Conservation (phyloP, 176 grass and related monocot genomes). For the Lolium multiflorum region DNA sequence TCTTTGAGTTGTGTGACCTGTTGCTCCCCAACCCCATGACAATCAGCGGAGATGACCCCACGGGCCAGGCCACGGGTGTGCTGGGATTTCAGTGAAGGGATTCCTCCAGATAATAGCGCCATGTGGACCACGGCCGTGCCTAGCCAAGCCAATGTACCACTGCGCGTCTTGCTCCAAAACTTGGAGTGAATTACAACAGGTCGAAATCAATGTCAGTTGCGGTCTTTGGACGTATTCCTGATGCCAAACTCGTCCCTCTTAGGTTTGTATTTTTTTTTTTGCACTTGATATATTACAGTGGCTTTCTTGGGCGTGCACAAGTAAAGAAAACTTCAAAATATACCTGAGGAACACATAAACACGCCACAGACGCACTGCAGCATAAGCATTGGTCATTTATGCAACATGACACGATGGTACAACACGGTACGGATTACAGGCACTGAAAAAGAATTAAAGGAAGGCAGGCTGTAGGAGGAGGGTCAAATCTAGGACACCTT, state of each 20-base stretch:
- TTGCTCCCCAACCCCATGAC: constrained; percentile 21
- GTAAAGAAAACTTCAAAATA: not conserved
- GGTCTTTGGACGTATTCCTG: not conserved
- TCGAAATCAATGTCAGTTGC: not conserved
- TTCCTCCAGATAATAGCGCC: constrained; percentile 4
- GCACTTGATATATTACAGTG: not conserved
- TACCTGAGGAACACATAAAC: not conserved
- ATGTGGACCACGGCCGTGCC: constrained; percentile 16
- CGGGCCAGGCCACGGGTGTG: constrained; percentile 1
- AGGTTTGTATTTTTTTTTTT: not conserved
- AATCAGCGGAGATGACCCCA: constrained; percentile 10
- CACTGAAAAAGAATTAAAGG: not conserved
- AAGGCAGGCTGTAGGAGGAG: constrained; percentile 13
- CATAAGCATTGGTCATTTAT: constrained; percentile 13
- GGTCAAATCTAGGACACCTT: constrained; percentile 47
- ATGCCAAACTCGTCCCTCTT: not conserved
- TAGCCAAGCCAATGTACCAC: not conserved
- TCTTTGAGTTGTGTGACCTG: constrained; percentile 10
- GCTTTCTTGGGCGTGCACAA: not conserved
- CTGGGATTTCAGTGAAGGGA: constrained; percentile 17
- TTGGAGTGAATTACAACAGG: not conserved
- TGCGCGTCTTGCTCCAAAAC: not conserved
- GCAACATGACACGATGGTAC: constrained; percentile 31
- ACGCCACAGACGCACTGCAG: not conserved
- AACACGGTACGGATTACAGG: constrained; percentile 14